A percentile compares a stretch with the other conserved stretches of the same genome.
Conservation (phyloP, 169 alveolate species). For the Plasmodium cynomolgi region DNA sequence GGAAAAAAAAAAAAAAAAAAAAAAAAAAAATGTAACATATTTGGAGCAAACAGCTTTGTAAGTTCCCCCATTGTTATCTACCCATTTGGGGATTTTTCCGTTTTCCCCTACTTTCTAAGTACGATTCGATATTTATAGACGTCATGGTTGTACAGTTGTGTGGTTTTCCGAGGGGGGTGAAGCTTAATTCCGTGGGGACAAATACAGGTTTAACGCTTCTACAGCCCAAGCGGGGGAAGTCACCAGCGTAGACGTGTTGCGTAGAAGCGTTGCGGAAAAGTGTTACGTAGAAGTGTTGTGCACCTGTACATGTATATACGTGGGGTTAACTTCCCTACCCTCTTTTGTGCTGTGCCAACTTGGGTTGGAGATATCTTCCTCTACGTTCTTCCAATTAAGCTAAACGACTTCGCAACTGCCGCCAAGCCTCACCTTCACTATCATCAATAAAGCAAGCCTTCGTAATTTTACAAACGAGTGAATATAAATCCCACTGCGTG, state of each 20-base stretch:
- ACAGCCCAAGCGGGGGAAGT: not conserved
- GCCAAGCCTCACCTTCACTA: not conserved
- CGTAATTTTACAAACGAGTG: not conserved
- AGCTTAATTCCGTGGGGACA: not conserved
- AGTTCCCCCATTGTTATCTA: not conserved
- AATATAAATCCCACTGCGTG: not conserved
- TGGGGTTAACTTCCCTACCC: not conserved
- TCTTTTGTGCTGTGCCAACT: not conserved
- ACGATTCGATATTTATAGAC: constrained; percentile 67
- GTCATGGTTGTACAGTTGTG: constrained; percentile 11
- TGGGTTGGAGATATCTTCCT: not conserved
- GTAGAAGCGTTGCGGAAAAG: too few species aligned
- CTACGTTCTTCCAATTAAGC: not conserved
- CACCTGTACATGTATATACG: not conserved
- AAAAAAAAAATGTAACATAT: not conserved
- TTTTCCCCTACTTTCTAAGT: constrained; percentile 44
- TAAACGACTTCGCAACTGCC: not conserved
- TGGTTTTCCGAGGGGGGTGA: not conserved
- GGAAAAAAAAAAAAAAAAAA: constrained; percentile 7
- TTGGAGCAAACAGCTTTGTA: not conserved
- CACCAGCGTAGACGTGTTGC: not conserved
- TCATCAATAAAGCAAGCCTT: not conserved
- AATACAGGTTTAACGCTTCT: not conserved
- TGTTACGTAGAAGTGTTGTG: too few species aligned
- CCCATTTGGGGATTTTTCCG: not conserved